Evolutionary conservation across 306 rosid genomes (phyloP).

Genomic region (Elaeagnus macrophylla): DNA sequence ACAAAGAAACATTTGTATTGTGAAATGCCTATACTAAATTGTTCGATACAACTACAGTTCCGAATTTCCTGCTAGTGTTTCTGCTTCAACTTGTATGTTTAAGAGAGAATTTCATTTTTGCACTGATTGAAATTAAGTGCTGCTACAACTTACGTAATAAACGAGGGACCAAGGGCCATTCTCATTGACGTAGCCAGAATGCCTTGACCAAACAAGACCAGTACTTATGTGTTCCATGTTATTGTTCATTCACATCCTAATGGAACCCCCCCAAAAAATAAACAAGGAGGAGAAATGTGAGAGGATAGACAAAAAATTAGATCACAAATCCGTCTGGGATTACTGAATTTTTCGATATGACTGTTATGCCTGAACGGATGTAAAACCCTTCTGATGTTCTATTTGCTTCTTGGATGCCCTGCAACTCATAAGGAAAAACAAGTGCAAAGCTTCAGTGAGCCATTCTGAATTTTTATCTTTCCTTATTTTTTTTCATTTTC

Average conservation of each 20-base stretch:
- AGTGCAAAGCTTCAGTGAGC: no score
- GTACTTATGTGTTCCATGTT: slow-evolving; percentile 2
- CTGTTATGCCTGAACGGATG: slow-evolving; percentile 73
- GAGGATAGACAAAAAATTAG: slow-evolving; percentile 16
- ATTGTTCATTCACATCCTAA: slow-evolving; percentile 20
- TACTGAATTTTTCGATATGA: slow-evolving; percentile 59
- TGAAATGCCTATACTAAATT: no score
- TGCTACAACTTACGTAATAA: not conserved
- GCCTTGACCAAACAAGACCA: slow-evolving; percentile 10
- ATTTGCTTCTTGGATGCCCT: slow-evolving; percentile 91
- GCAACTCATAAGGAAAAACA: slow-evolving; percentile 17
- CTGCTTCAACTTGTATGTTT: no score
- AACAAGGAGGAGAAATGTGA: slow-evolving; percentile 14
- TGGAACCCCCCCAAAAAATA: slow-evolving; percentile 1
- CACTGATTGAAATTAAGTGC: slow-evolving; percentile 1
- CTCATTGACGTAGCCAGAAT: slow-evolving; percentile 2
- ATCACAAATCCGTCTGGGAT: slow-evolving; percentile 56
- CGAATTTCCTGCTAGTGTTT: no score
- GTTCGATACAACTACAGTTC: no score
- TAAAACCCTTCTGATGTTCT: slow-evolving; percentile 83
- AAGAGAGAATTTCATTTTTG: not conserved
- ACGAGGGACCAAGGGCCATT: slow-evolving; percentile 1
- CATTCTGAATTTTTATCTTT: no score
- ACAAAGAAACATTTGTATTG: no score
- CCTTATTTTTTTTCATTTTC: no score